Base-by-base conservation (phyloP, 148 eudicot genomes). In the Amaranthus hypochondriacus region DNA sequence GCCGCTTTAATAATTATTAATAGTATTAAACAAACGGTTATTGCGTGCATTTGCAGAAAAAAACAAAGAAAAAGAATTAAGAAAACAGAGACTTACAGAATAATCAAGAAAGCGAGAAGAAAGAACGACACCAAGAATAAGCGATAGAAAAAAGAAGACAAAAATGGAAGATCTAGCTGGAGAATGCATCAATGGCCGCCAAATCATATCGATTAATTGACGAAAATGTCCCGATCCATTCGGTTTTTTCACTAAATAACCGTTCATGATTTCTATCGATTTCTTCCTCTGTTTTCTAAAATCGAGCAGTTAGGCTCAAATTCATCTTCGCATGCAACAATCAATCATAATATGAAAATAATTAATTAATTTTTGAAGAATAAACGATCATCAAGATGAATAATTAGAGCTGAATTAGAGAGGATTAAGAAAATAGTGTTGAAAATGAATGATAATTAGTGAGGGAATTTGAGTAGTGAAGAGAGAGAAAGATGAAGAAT, bases 61-160 rank as follows among this genome's bases (percentile, higher is more conserved):
- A 11, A 62, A 55, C 8, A 0, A 11, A 21, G 10, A 62, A 53
- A 12, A 4, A 55, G 47, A 55, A 8, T 28, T 28, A 15, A 12
- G 42, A 5, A 4, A 43, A 5, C 4, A n/a, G 18, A 46, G 12
- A 43, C 70, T 77, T 79, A 88, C 89, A 58, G 78, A 62, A 66
- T 76, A 66, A 58, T 76, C 62, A 42, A 87, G 86, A 63, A 83
- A 77, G 74, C 76, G 84, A 58, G 83, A 71, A 74, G 85, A 81
- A 46, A 84, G 51, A 48, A 89, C 72, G 51, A 80, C 84, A 70
- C 85, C 85, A 56, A 75, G 66, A 63, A 86, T 63, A 55, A 89
- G 71, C 61, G 84, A 61, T 69, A 79, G 47, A 49, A 80, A 48
- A 52, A 84, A 75, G 82, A 83, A 82, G 48, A 83, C 2, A n/a